Conservation (phyloP, 805 yeast genomes). For the Wickerhamomyces hampshirensis region DNA sequence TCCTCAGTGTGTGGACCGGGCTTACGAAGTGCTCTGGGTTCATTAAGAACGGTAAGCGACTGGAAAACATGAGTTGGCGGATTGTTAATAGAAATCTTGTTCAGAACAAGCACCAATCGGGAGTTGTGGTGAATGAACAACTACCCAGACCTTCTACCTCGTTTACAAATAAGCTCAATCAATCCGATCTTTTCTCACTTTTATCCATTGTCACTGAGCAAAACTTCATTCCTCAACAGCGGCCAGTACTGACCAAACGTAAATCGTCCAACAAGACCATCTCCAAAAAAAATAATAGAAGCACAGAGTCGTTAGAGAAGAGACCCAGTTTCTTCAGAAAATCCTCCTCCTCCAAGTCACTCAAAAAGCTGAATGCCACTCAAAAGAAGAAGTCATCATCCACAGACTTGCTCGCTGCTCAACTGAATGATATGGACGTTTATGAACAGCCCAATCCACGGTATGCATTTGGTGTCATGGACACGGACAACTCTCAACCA, state of each 20-base stretch:
- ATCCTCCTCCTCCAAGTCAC: conserved; percentile 23
- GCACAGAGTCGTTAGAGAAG: conserved; percentile 11
- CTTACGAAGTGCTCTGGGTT: conserved; percentile 26
- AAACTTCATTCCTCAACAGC: conserved; percentile 10
- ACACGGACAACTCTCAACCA: neutral
- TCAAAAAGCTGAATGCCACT: conserved; percentile 18
- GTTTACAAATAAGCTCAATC: conserved; percentile 19
- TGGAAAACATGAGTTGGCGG: conserved; percentile 29
- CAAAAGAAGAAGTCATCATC: conserved; percentile 11
- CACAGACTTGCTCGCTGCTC: conserved; percentile 6
- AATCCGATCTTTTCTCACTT: conserved; percentile 23
- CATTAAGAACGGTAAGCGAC: conserved; percentile 25
- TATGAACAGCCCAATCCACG: conserved; percentile 27
- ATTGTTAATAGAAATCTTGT: conserved; percentile 26
- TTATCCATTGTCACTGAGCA: conserved; percentile 25
- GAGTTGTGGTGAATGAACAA: conserved; percentile 3
- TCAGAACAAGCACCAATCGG: conserved; percentile 13
- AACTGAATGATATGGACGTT: conserved; percentile 21
- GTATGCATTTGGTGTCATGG: conserved; percentile 25
- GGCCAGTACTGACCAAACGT: conserved; percentile 19
- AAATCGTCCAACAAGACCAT: conserved; percentile 18
- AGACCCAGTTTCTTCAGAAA: conserved; percentile 21
- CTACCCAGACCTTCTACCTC: neutral
- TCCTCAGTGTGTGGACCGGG: conserved; percentile 39
- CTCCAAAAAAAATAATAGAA: conserved; percentile 9